These are phyloP conservation scores for Coemansia sp. DNA, from an alignment of 192 early-diverging fungal species.

Conservation along the genomic window DNA sequence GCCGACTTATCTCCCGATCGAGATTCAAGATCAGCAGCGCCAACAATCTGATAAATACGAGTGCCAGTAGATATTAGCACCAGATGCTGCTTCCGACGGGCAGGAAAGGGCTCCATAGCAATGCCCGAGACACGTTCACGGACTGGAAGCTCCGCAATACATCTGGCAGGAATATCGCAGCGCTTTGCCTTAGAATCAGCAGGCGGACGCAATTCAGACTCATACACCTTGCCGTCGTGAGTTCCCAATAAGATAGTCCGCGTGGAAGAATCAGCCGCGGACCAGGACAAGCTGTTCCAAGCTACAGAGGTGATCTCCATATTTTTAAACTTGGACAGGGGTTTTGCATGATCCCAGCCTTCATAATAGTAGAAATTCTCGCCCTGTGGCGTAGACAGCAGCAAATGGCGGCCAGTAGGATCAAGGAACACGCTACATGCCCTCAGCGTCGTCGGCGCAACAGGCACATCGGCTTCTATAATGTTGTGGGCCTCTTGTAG, in stretches of 20 bases:
- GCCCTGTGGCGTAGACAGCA: constrained; percentile 84
- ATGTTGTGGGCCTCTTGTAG: constrained; percentile 73
- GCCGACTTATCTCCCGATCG: constrained; percentile 54
- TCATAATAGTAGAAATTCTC: constrained; percentile 90
- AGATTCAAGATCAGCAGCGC: constrained; percentile 54
- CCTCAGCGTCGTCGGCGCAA: constrained; percentile 25
- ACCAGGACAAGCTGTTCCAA: constrained; percentile 70
- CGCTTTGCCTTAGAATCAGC: constrained; percentile 84
- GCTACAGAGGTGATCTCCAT: constrained; percentile 84
- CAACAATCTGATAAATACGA: constrained; percentile 91
- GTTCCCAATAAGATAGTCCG: constrained; percentile 82
- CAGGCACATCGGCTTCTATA: constrained; percentile 34
- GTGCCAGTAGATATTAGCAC: constrained; percentile 80
- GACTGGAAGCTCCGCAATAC: constrained; percentile 61
- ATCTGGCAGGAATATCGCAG: constrained; percentile 73
- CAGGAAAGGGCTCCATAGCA: constrained; percentile 78
- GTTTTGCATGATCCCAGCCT: constrained; percentile 82
- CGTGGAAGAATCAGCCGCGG: constrained; percentile 58
- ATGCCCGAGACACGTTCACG: constrained; percentile 77
- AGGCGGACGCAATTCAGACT: constrained; percentile 83
- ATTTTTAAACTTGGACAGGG: constrained; percentile 75
- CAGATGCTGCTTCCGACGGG: constrained; percentile 69
- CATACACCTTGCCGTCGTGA: constrained; percentile 84
- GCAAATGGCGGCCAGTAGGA: constrained; percentile 83
- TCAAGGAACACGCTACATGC: constrained; percentile 76